These are phyloP conservation scores for Tephrocybe sp. DNA, from an alignment of 768 basidiomycete genomes.

Conservation along the genomic window DNA sequence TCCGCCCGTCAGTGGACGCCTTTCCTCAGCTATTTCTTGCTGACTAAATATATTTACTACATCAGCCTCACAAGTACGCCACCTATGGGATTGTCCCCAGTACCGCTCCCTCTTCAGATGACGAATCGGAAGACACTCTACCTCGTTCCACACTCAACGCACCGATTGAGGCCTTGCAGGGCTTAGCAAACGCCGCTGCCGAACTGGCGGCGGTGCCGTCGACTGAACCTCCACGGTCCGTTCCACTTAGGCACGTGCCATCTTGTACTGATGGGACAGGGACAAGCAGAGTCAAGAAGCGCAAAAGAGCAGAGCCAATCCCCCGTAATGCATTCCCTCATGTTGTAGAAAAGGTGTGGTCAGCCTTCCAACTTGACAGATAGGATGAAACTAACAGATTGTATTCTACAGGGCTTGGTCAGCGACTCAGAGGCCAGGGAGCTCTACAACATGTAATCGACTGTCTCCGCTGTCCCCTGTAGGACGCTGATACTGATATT, in stretches of 20 bases:
- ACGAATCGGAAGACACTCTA: slow-evolving; percentile 88
- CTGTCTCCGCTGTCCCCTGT: slow-evolving; percentile 26
- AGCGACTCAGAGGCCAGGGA: slow-evolving; percentile 84
- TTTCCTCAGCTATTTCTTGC: not conserved
- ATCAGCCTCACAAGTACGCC: slow-evolving; percentile 84
- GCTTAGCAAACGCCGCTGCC: slow-evolving; percentile 92
- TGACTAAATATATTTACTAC: slow-evolving; percentile 12
- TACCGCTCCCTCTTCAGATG: slow-evolving; percentile 83
- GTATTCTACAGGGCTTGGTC: slow-evolving; percentile 68
- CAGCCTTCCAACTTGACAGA: slow-evolving; percentile 6
- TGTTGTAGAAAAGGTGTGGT: slow-evolving; percentile 77
- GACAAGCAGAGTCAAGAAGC: slow-evolving; percentile 75
- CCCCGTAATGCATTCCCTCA: slow-evolving; percentile 87
- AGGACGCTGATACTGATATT: slow-evolving; percentile 36
- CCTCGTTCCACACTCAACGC: slow-evolving; percentile 84
- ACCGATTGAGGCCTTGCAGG: slow-evolving; percentile 92
- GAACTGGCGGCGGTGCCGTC: slow-evolving; percentile 87
- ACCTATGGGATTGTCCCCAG: slow-evolving; percentile 89
- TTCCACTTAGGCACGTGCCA: slow-evolving; percentile 2
- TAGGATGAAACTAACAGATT: slow-evolving; percentile 1
- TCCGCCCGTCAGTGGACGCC: slow-evolving; percentile 63
- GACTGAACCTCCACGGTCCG: slow-evolving; percentile 58
- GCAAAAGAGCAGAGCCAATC: slow-evolving; percentile 80
- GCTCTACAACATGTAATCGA: slow-evolving; percentile 82
- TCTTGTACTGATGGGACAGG: slow-evolving; percentile 2